A percentile compares a stretch with the other conserved stretches of the same genome.
These are phyloP conservation scores for Chimonanthus salicifolius DNA, from an alignment of 164 flowering plant species.

Conservation along the genomic window DNA sequence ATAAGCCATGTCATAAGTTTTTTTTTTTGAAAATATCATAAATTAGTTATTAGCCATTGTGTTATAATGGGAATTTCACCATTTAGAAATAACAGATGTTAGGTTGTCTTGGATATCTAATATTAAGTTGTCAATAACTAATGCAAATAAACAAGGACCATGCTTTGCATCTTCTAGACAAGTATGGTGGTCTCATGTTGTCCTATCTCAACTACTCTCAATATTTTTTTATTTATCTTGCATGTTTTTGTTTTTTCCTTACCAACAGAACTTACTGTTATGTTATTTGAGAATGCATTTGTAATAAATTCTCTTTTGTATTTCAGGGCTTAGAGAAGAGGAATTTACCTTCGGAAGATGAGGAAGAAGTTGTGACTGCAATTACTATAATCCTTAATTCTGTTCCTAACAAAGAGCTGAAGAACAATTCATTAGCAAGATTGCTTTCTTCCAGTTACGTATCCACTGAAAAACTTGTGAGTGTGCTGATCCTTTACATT, in stretches of 20 bases:
- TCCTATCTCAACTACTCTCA: not conserved
- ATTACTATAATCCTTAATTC: slow-evolving; percentile 62
- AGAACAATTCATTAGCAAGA: slow-evolving; percentile 58
- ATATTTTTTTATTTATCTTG: not conserved
- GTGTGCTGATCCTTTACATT: slow-evolving; percentile 13
- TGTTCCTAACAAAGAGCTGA: slow-evolving; percentile 59
- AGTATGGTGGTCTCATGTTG: not conserved
- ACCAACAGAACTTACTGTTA: no score
- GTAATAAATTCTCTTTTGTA: slow-evolving; percentile 7
- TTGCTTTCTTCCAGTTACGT: slow-evolving; percentile 73
- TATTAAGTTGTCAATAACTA: no score
- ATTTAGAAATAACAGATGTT: no score
- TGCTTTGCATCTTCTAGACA: not conserved
- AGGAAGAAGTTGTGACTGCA: slow-evolving; percentile 80
- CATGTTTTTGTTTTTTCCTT: slow-evolving; percentile 1
- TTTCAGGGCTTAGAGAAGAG: slow-evolving; percentile 67
- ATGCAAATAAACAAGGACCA: no score
- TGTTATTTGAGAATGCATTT: slow-evolving; percentile 3
- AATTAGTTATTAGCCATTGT: no score
- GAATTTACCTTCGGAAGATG: slow-evolving; percentile 66
- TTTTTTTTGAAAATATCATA: no score
- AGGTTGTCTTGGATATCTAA: no score
- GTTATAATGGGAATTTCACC: no score
- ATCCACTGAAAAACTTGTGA: slow-evolving; percentile 75
- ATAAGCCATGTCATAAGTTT: no score